A percentile compares a stretch with the other conserved stretches of the same genome.
Conservation (phyloP, 2,329 filamentous ascomycete species). For the Alternaria ethzedia region DNA sequence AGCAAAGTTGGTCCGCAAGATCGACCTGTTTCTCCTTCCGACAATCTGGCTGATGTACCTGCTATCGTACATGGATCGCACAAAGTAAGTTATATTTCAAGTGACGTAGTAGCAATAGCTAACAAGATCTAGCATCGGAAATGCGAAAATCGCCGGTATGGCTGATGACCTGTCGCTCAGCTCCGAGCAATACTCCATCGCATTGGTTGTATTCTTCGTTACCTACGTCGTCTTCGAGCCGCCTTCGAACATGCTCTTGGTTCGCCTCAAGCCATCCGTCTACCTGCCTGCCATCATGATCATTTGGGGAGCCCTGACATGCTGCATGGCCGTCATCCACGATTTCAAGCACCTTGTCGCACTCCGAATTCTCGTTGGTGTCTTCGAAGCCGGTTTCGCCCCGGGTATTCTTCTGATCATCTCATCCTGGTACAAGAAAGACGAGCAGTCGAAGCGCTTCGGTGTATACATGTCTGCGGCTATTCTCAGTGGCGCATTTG, state of each 20-base stretch:
- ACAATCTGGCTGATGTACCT: conserved; percentile 60
- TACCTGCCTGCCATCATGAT: conserved; percentile 61
- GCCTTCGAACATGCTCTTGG: conserved; percentile 62
- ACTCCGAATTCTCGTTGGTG: conserved; percentile 62
- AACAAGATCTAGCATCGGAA: conserved; percentile 47
- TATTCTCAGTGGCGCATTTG: conserved; percentile 61
- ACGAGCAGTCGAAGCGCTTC: conserved; percentile 64
- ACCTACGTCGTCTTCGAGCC: conserved; percentile 61
- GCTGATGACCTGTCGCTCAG: conserved; percentile 53
- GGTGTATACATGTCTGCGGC: conserved; percentile 65
- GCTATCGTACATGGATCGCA: conserved; percentile 56
- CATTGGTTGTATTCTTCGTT: conserved; percentile 62
- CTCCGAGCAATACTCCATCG: conserved; percentile 59
- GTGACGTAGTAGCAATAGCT: not conserved
- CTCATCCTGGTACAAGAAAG: conserved; percentile 55
- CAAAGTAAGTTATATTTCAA: conserved; percentile 33
- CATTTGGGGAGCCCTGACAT: conserved; percentile 59
- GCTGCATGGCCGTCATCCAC: conserved; percentile 58
- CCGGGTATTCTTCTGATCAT: conserved; percentile 63
- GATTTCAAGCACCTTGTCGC: conserved; percentile 58
- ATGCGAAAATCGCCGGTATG: conserved; percentile 61
- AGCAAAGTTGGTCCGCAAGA: conserved; percentile 55
- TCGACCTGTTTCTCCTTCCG: conserved; percentile 56
- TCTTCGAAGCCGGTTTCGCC: conserved; percentile 63
- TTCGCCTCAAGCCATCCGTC: conserved; percentile 56